Conservation (phyloP, 805 yeast genomes). For the Candida adriatica region DNA sequence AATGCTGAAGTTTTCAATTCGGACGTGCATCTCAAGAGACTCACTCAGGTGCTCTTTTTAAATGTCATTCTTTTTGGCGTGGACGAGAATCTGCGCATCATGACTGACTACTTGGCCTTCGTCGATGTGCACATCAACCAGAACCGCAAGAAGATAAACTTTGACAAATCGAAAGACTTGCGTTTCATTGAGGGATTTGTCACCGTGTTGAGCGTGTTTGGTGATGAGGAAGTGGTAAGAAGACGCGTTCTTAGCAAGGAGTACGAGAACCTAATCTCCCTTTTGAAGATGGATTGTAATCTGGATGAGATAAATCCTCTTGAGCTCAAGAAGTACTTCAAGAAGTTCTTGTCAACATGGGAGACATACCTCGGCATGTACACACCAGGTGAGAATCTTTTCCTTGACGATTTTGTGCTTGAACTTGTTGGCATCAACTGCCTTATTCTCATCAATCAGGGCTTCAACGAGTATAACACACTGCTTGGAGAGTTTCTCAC, state of each 20-base stretch:
- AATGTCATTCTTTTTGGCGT: constrained; percentile 15
- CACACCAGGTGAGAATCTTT: constrained; percentile 1
- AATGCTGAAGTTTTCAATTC: constrained; percentile 21
- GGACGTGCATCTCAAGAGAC: constrained; percentile 15
- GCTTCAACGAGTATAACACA: constrained; percentile 11
- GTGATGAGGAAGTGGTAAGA: constrained; percentile 3
- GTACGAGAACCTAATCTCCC: constrained; percentile 1
- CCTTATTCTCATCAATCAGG: constrained; percentile 11
- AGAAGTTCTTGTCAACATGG: constrained; percentile 8
- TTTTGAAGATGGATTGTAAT: constrained; percentile 6
- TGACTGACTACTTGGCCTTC: constrained; percentile 14
- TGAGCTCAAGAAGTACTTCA: constrained; percentile 5
- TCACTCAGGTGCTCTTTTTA: constrained; percentile 17
- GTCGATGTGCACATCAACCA: constrained; percentile 17
- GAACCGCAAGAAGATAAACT: constrained; percentile 22
- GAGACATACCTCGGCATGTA: constrained; percentile 3
- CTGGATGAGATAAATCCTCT: constrained; percentile 6
- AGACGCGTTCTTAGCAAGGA: constrained; percentile 3
- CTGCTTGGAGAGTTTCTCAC: constrained; percentile 6
- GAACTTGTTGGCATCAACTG: constrained; percentile 12
- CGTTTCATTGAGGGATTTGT: constrained; percentile 15
- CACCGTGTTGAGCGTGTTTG: constrained; percentile 7
- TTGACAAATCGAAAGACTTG: constrained; percentile 16
- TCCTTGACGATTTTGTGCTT: constrained; percentile 13
- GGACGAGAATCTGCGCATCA: constrained; percentile 7